Evolutionary conservation across 2,329 filamentous ascomycete genomes (phyloP).

Genomic region (Tolypocladium sp.): DNA sequence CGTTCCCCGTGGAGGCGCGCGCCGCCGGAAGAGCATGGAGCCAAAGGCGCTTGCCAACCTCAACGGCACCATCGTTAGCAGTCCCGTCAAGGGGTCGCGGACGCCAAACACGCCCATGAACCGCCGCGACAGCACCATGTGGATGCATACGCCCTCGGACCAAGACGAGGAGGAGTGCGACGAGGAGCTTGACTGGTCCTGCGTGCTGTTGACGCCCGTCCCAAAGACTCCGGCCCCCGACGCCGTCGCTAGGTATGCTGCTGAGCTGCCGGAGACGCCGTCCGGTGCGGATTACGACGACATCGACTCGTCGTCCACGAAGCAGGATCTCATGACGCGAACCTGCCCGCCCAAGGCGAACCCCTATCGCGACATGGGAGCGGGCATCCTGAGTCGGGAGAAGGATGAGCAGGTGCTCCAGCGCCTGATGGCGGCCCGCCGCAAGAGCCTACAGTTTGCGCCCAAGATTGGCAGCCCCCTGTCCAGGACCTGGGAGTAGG

Average conservation of each 20-base stretch:
- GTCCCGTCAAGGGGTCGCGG: slow-evolving; percentile 26
- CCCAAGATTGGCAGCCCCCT: slow-evolving; percentile 68
- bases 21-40: slow-evolving; percentile 75
- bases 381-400: slow-evolving; percentile 35
- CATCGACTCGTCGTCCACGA: slow-evolving; percentile 20
- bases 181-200: slow-evolving; percentile 30
- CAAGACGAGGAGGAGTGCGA: slow-evolving; percentile 25
- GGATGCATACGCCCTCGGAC: slow-evolving; percentile 46
- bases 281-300: slow-evolving; percentile 23
- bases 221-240: slow-evolving; percentile 52
- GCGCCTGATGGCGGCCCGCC: slow-evolving; percentile 59
- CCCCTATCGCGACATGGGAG: slow-evolving; percentile 27
- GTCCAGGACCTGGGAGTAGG: slow-evolving; percentile 42
- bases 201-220: slow-evolving; percentile 42
- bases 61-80: slow-evolving; percentile 52
- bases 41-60: slow-evolving; percentile 59
- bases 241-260: slow-evolving; percentile 41
- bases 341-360: slow-evolving; percentile 46
- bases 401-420: slow-evolving; percentile 50
- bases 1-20: slow-evolving; percentile 59
- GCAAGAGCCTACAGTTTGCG: slow-evolving; percentile 71
- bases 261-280: slow-evolving; percentile 39
- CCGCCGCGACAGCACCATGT: slow-evolving; percentile 44
- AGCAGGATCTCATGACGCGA: slow-evolving; percentile 33
- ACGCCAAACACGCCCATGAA: slow-evolving; percentile 38